phyloP scores from a whole-genome alignment of 768 basidiomycete species.

The Coprinopsis strossmayeri region DNA sequence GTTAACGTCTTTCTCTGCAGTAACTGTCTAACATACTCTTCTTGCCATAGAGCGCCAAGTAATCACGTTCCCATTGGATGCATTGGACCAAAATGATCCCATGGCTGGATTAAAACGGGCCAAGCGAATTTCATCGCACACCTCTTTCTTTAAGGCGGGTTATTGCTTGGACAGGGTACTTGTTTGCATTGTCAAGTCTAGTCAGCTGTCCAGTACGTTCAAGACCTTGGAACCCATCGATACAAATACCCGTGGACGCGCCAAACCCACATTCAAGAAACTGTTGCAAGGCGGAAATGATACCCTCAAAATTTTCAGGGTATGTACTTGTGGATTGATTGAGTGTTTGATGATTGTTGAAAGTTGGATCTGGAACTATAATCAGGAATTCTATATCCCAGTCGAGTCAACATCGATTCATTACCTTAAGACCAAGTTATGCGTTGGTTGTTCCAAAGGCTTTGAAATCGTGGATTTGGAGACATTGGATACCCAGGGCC shows the following conservation, averaged over 20 bases:
- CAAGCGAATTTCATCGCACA: slow-evolving; percentile 92
- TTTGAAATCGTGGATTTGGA: slow-evolving; percentile 99
- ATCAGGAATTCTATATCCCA: slow-evolving; percentile 96
- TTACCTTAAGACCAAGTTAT: slow-evolving; percentile 95
- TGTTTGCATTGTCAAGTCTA: slow-evolving; percentile 96
- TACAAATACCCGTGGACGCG: slow-evolving; percentile 69
- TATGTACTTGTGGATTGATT: no score
- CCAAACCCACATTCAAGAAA: slow-evolving; percentile 92
- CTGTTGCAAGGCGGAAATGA: slow-evolving; percentile 93
- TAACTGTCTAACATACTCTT: neutral
- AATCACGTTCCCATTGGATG: slow-evolving; percentile 92
- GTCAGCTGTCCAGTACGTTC: slow-evolving; percentile 92
- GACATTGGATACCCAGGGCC: slow-evolving; percentile 91
- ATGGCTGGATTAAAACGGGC: slow-evolving; percentile 88
- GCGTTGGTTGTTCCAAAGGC: slow-evolving; percentile 94
- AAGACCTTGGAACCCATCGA: slow-evolving; percentile 97
- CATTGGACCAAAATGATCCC: slow-evolving; percentile 85
- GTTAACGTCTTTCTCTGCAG: slow-evolving; percentile 14
- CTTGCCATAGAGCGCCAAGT: slow-evolving; percentile 79
- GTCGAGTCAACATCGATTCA: slow-evolving; percentile 96
- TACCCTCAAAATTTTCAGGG: slow-evolving; percentile 87
- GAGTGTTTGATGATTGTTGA: neutral
- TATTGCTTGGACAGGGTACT: slow-evolving; percentile 85
- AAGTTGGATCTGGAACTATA: slow-evolving; percentile 4
- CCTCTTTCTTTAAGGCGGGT: slow-evolving; percentile 96